Conservation (phyloP, 257 asterid species). For the Solanum pennellii region DNA sequence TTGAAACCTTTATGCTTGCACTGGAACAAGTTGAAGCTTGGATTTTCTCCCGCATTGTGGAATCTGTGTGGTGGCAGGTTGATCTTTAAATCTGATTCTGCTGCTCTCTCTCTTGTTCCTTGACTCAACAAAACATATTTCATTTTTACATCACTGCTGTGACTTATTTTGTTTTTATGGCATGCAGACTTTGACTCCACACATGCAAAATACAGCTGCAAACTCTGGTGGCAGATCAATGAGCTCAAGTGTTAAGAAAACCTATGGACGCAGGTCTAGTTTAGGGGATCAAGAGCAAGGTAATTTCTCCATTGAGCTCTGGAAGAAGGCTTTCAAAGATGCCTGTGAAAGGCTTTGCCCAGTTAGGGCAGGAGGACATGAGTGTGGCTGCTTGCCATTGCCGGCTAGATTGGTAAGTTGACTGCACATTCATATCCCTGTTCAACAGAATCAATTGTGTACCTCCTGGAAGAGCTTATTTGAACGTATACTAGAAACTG, state of each 20-base stretch:
- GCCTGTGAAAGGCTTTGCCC: conserved; percentile 97
- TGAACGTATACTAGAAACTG: background rate
- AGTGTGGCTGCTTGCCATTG: conserved; percentile 80
- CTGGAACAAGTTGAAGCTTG: conserved; percentile 83
- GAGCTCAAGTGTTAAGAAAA: conserved; percentile 30
- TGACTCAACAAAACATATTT: background rate
- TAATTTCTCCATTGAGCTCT: conserved; percentile 58
- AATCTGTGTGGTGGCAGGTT: conserved; percentile 99
- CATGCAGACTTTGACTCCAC: conserved; percentile 84
- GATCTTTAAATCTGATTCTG: background rate
- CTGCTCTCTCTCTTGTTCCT: background rate
- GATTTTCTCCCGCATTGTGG: conserved; percentile 77
- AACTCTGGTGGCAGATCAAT: conserved; percentile 22
- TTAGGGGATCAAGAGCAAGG: conserved; percentile 55
- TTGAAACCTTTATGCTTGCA: conserved; percentile 49
- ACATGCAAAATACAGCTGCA: conserved; percentile 69
- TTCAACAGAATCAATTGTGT: background rate
- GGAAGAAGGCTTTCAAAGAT: conserved; percentile 92
- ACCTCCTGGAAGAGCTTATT: background rate
- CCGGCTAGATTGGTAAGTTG: conserved; percentile 66
- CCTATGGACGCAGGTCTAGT: conserved; percentile 33
- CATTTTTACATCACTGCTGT: background rate
- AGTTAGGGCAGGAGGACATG: conserved; percentile 56
- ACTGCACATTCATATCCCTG: background rate
- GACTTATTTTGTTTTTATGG: background rate